Evolutionary conservation across 768 basidiomycete species (phyloP), one percentile per base, ranked within the genome.

Genomic region (Xanthoconium stramineum): DNA sequence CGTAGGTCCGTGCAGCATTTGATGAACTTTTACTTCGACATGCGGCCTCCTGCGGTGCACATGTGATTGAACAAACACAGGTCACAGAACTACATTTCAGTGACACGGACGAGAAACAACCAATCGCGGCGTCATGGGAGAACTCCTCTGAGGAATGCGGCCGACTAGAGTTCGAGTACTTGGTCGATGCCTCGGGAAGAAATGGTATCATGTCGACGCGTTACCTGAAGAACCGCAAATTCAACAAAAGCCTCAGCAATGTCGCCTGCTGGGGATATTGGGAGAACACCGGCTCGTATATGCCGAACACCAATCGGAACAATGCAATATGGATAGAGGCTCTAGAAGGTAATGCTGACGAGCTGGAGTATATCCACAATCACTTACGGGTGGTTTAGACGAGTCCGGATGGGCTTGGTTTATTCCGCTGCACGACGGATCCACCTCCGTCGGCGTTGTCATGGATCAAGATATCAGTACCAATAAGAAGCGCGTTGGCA

Each of bases 1-100:
- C 3, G 9, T 15, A 57, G 59, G 14, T 44, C 33, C 56, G 59
- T 6, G 48, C 44, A 1, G 59, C 54, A 17, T 54, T 60, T 10
- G 56, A 60, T 17, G 45, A 57, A 6, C 30, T 20, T 43, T 6
- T 42, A 33, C 33, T 49, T 47, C 17, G 32, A 19, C 45, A 57
- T 17, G 51, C 56, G 2, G 46, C 46, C 2, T 20, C 19, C 11
- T 53, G 19, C 15, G 56, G 56, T 6, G 35, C 33, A 30, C 35
- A 3, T 3, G 51, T 57, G 32, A 2, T 53, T 4, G 51, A 57
- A 17, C 51, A 57, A 47, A 53, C 56, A 28, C n/a, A 52, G 37
- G 55, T 60, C 2, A 60, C 47, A 14, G 51, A 57, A 42, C 19
- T 59, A 11, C 46, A 45, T 9, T 59, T 47, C 33, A 19, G 44